phyloP scores from a whole-genome alignment of 805 yeast genomes.

The Ogataea allantospora region DNA sequence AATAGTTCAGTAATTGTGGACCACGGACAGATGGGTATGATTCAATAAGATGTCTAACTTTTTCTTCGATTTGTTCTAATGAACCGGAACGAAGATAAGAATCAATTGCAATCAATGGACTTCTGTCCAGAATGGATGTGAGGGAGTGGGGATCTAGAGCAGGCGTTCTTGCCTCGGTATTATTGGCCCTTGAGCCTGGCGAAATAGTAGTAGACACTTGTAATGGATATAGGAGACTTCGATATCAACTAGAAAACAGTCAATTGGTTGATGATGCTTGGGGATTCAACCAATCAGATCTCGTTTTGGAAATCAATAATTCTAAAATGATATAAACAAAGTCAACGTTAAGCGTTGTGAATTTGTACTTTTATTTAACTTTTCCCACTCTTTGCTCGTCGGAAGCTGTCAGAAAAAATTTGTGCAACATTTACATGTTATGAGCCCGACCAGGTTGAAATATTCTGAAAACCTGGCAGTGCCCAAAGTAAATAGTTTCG shows the following conservation, averaged over 20 bases:
- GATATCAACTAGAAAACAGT: slow-evolving; percentile 1
- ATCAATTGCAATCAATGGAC: slow-evolving; percentile 2
- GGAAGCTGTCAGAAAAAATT: slow-evolving; percentile 12
- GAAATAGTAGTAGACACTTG: slow-evolving; percentile 22
- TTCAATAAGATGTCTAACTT: slow-evolving; percentile 1
- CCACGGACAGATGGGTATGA: slow-evolving; percentile 3
- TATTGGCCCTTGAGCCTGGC: slow-evolving; percentile 29
- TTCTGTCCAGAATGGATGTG: not conserved
- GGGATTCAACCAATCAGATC: slow-evolving; percentile 13
- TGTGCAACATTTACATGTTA: slow-evolving; percentile 9
- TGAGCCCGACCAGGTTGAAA: not conserved
- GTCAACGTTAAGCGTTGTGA: slow-evolving; percentile 1
- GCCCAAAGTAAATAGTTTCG: slow-evolving; percentile 1
- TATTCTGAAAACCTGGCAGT: slow-evolving; percentile 2
- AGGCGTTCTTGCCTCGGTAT: slow-evolving; percentile 16
- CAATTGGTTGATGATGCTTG: slow-evolving; percentile 9
- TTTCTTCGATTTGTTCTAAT: not conserved
- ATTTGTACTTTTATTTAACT: slow-evolving; percentile 6
- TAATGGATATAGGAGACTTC: slow-evolving; percentile 1
- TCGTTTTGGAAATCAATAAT: slow-evolving; percentile 4
- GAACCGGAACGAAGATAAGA: not conserved
- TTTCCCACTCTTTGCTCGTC: slow-evolving; percentile 14
- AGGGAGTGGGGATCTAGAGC: not conserved
- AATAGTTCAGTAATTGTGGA: not conserved
- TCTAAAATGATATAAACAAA: slow-evolving; percentile 6